These are phyloP conservation scores for Glebionis coronaria DNA, from an alignment of 129 eudicot species.

Conservation along the genomic window DNA sequence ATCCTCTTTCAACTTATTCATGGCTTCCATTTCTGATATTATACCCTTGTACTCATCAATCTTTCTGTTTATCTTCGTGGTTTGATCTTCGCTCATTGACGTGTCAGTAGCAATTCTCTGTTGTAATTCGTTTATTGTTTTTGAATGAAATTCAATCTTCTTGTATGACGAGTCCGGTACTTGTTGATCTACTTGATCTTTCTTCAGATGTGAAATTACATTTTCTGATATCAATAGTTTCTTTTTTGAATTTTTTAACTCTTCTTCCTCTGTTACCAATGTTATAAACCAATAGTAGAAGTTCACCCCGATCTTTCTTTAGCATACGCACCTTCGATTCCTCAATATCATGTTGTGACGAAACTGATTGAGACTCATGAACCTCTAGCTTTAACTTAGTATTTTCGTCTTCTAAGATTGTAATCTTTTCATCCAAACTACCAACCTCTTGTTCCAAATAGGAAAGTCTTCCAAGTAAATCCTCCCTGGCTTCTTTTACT, in stretches of 20 bases:
- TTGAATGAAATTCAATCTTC: constrained; percentile 44
- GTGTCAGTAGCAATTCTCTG: constrained; percentile 36
- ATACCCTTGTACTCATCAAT: no score
- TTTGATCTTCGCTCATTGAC: no score
- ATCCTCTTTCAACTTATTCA: no score
- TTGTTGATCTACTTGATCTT: constrained; percentile 32
- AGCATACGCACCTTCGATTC: constrained; percentile 41
- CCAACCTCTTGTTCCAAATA: no score
- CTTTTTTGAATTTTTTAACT: constrained; percentile 35
- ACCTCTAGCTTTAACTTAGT: no score
- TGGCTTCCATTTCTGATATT: no score
- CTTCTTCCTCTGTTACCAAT: constrained; percentile 27
- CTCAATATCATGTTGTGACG: constrained; percentile 46
- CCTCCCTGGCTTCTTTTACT: no score
- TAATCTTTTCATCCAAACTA: no score
- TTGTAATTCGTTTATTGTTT: constrained; percentile 39
- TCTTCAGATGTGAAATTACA: constrained; percentile 26
- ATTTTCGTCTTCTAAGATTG: no score
- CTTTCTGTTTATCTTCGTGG: no score
- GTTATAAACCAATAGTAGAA: constrained; percentile 30
- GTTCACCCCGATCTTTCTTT: constrained; percentile 40
- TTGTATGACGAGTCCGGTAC: constrained; percentile 28
- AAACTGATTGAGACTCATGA: no score
- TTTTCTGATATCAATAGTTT: constrained; percentile 38
- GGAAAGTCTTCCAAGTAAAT: no score